A percentile compares a stretch with the other conserved stretches of the same genome.
phyloP scores from a whole-genome alignment of 176 grass and related monocot species.

The Leersia perrieri region DNA sequence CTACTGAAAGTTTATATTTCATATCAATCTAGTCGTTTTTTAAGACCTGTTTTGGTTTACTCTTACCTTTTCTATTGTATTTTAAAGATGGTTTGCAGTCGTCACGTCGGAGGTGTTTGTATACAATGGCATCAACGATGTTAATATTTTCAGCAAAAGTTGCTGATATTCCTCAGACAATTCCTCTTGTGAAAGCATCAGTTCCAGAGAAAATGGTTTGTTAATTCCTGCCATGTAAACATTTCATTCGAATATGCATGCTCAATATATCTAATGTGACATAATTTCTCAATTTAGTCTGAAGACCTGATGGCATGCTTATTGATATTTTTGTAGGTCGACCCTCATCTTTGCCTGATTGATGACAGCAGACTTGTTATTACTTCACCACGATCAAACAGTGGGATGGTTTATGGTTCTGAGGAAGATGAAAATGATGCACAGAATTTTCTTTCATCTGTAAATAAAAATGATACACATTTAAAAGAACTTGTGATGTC shows the following conservation, averaged over 20 bases:
- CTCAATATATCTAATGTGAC: not conserved
- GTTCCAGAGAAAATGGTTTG: slow-evolving; percentile 65
- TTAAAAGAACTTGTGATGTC: slow-evolving; percentile 69
- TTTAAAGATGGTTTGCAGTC: slow-evolving; percentile 76
- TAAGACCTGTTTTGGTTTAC: slow-evolving; percentile 18
- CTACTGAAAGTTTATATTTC: not conserved
- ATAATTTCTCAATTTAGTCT: not conserved
- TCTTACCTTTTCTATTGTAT: slow-evolving; percentile 46
- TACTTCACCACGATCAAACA: slow-evolving; percentile 42
- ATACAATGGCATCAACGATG: slow-evolving; percentile 82
- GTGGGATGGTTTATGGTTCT: slow-evolving; percentile 57
- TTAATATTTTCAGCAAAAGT: slow-evolving; percentile 80
- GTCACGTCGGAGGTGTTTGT: slow-evolving; percentile 79
- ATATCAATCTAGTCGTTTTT: not conserved
- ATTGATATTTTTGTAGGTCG: slow-evolving; percentile 58
- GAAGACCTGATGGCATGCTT: not conserved
- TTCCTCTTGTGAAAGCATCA: slow-evolving; percentile 49
- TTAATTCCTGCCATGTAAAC: slow-evolving; percentile 21
- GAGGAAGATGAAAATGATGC: slow-evolving; percentile 82
- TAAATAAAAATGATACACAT: slow-evolving; percentile 65
- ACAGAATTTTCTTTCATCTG: slow-evolving; percentile 59
- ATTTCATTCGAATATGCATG: slow-evolving; percentile 18
- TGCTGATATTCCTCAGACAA: slow-evolving; percentile 52
- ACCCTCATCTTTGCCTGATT: slow-evolving; percentile 73
- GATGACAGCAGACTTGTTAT: slow-evolving; percentile 52